Base-by-base conservation (phyloP, 345 rosid genomes). In the Hibiscus trionum region DNA sequence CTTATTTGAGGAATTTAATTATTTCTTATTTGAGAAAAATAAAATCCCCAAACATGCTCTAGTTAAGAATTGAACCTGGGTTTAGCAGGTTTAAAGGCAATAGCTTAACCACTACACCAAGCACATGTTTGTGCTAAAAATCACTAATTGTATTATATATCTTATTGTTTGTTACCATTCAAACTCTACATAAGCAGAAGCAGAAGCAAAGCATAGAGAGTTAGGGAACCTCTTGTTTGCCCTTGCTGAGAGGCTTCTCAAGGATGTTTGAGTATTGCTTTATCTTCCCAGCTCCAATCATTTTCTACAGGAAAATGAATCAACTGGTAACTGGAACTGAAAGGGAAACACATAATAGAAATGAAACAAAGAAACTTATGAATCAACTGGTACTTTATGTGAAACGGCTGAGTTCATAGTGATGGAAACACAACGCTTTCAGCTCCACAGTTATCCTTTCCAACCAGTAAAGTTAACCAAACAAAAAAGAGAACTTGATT, bases 221-320 rank as follows among this genome's bases (percentile, higher is more conserved):
- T 57, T 73, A 52, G 53, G 63, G 11, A 35, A 91, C 99, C 96
- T 95, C 99, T 83, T 90, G 99, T 73, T 95, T 95, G 83, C 99
- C 97, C 86, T 91, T 95, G 85, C 89, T 84, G 74, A 95, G 97
- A 56, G 99, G 97, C 75, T 88, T 95, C 69, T 95, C 99, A 67
- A 95, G 96, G 71, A 95, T 88, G 71, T 93, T 95, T 3, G 97
- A 78, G 89, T 95, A 91, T 73, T 89, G 99, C 89, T 95, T 95
- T 77, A 84, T 79, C 94, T 95, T 95, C 37, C 99, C 91, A 12
- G 75, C 97, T 77, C 99, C 97, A 82, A 95, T 95, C 99, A 95
- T 84, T 76, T 60, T 80, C 70, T 27, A 9, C 33, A 64, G 31
- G 15, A 11, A 57, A 57, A n/a, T n/a, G n/a, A n/a, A n/a, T n/a